Conservation (phyloP, 2,329 filamentous ascomycete genomes). For the Pseudogymnoascus sp. region DNA sequence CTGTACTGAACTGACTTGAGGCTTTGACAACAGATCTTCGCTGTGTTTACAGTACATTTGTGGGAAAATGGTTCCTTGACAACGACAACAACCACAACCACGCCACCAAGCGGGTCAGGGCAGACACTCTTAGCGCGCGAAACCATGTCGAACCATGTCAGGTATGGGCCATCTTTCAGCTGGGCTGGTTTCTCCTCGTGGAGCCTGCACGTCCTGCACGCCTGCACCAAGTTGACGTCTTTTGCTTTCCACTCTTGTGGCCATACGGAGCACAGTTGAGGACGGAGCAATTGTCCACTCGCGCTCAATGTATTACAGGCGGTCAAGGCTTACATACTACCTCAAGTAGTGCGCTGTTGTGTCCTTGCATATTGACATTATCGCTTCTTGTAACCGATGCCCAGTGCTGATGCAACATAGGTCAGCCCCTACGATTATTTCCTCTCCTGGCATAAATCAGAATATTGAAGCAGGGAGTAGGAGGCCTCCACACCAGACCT, state of each 20-base stretch:
- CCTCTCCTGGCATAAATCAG: neutral
- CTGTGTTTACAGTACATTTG: neutral
- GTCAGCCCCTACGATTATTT: conserved; percentile 6
- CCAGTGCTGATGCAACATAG: neutral
- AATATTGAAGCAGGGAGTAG: too few relatives aligned
- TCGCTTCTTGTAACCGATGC: neutral
- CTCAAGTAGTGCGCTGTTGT: neutral
- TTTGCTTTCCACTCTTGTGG: neutral
- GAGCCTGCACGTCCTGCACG: too few relatives aligned
- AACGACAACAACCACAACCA: neutral
- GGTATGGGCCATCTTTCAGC: neutral
- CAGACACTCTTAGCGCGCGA: neutral
- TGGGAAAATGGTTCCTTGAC: neutral
- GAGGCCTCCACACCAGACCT: too few relatives aligned
- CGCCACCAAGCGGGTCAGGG: neutral
- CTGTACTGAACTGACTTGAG: neutral
- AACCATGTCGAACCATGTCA: neutral
- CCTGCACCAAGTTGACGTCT: neutral
- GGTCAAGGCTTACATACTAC: neutral
- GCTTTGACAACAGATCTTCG: neutral
- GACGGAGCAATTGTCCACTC: neutral
- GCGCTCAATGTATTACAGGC: neutral
- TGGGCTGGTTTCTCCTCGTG: neutral
- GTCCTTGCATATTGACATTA: conserved; percentile 4
- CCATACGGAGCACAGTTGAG: neutral